Percentiles rank a stretch among this genome's conserved stretches.
phyloP scores from a whole-genome alignment of 805 yeast genomes.

The Vanderwaltozyma verrucispora region DNA sequence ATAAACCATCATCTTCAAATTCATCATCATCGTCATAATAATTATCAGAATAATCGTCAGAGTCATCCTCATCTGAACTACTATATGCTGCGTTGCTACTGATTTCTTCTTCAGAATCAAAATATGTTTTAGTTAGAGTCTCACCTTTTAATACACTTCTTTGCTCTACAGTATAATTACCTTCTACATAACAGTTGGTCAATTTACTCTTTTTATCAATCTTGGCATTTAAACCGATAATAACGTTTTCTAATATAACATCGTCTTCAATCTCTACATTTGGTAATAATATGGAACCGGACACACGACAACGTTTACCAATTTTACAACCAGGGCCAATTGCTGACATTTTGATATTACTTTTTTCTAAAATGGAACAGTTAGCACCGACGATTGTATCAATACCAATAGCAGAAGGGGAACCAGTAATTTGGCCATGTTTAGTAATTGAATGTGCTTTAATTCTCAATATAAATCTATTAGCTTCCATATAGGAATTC shows the following conservation, averaged over 20 bases:
- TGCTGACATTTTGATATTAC: conserved; percentile 78
- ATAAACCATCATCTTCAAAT: conserved; percentile 49
- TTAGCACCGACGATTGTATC: conserved; percentile 71
- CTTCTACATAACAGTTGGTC: conserved; percentile 78
- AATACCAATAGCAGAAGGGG: conserved; percentile 65
- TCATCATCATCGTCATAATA: conserved; percentile 39
- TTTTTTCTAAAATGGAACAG: conserved; percentile 66
- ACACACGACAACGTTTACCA: conserved; percentile 79
- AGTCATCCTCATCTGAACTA: conserved; percentile 26
- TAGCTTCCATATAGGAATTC: conserved; percentile 81
- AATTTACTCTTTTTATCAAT: conserved; percentile 57
- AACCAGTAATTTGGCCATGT: conserved; percentile 28
- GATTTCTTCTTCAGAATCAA: conserved; percentile 13
- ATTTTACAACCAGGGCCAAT: conserved; percentile 65
- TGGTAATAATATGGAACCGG: conserved; percentile 74
- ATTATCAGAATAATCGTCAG: conserved; percentile 28
- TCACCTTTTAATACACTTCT: conserved; percentile 48
- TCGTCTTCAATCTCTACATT: conserved; percentile 71
- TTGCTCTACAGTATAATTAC: conserved; percentile 55
- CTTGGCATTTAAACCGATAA: conserved; percentile 61
- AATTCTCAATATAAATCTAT: conserved; percentile 60
- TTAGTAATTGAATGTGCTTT: conserved; percentile 38
- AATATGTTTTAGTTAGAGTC: conserved; percentile 34
- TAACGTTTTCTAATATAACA: conserved; percentile 66
- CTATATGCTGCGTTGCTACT: conserved; percentile 26